Evolutionary conservation across 805 yeast genomes (phyloP).

Genomic region (Lachancea quebecensis): DNA sequence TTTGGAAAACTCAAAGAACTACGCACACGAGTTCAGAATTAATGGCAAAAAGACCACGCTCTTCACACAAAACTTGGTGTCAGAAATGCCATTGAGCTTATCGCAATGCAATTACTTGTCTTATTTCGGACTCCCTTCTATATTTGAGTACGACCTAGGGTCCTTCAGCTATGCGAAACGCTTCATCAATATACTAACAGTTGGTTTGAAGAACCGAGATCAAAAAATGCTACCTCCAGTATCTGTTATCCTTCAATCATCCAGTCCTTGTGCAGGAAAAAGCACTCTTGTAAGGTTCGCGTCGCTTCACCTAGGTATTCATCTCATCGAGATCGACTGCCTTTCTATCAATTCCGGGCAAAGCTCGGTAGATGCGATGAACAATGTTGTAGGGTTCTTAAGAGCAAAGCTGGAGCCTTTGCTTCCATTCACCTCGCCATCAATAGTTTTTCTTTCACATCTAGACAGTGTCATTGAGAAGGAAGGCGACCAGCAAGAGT

Average conservation of each 20-base stretch:
- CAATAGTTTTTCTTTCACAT: slow-evolving; percentile 60
- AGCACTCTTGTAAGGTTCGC: slow-evolving; percentile 51
- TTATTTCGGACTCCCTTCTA: slow-evolving; percentile 40
- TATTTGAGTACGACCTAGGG: slow-evolving; percentile 31
- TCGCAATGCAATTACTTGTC: slow-evolving; percentile 36
- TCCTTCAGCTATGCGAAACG: slow-evolving; percentile 44
- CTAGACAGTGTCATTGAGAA: slow-evolving; percentile 68
- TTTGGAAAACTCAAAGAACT: slow-evolving; percentile 17
- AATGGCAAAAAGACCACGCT: slow-evolving; percentile 65
- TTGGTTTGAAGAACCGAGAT: slow-evolving; percentile 36
- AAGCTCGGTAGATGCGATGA: slow-evolving; percentile 61
- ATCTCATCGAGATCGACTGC: slow-evolving; percentile 63
- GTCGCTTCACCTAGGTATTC: slow-evolving; percentile 55
- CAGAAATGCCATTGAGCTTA: slow-evolving; percentile 32
- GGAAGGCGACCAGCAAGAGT: slow-evolving; percentile 50
- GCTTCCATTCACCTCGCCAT: slow-evolving; percentile 37
- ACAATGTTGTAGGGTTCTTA: slow-evolving; percentile 71
- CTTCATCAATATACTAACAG: slow-evolving; percentile 46
- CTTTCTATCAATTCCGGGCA: slow-evolving; percentile 38
- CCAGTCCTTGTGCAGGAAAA: slow-evolving; percentile 76
- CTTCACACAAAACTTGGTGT: slow-evolving; percentile 56
- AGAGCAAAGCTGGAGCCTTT: slow-evolving; percentile 69
- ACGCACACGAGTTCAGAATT: slow-evolving; percentile 43
- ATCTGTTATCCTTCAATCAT: slow-evolving; percentile 58
- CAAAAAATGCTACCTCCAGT: slow-evolving; percentile 43